These are phyloP conservation scores for Colletotrichum gloeosporioides DNA, from an alignment of 2,329 filamentous ascomycete species.

Conservation along the genomic window DNA sequence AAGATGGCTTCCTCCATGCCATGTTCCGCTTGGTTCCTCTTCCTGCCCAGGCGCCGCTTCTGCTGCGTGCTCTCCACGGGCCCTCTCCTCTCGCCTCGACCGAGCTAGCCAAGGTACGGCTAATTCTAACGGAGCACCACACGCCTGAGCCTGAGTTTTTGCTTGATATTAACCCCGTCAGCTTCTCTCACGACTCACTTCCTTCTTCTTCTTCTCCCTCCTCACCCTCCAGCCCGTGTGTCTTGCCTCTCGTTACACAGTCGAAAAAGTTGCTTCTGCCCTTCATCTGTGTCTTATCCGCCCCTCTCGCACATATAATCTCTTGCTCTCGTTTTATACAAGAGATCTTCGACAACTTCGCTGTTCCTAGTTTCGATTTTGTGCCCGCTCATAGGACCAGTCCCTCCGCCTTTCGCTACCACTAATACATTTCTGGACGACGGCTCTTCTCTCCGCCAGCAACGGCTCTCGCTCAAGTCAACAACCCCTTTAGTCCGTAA, in stretches of 20 bases:
- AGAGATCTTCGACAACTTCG: not conserved
- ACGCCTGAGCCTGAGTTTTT: conserved; percentile 14
- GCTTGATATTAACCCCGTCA: conserved; percentile 18
- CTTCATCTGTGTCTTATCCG: not conserved
- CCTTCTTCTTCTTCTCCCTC: not conserved
- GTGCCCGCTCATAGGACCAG: not conserved
- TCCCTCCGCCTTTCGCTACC: not conserved
- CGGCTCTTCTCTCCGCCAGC: not conserved
- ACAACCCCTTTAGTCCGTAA: conserved; percentile 1
- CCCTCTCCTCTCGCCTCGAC: not conserved
- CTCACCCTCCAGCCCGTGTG: not conserved
- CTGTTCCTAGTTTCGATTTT: not conserved
- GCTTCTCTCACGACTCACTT: not conserved
- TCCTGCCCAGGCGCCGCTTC: not conserved
- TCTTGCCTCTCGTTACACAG: conserved; percentile 14
- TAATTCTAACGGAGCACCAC: conserved; percentile 3
- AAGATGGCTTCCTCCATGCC: not conserved
- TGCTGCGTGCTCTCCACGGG: not conserved
- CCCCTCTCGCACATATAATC: conserved; percentile 3
- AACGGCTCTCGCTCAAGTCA: not conserved
- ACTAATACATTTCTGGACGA: not conserved
- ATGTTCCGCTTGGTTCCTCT: not conserved
- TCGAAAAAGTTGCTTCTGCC: not conserved
- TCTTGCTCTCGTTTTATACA: not conserved
- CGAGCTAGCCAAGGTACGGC: not conserved